phyloP scores from a whole-genome alignment of 345 rosid genomes.

The Murraya paniculata region DNA sequence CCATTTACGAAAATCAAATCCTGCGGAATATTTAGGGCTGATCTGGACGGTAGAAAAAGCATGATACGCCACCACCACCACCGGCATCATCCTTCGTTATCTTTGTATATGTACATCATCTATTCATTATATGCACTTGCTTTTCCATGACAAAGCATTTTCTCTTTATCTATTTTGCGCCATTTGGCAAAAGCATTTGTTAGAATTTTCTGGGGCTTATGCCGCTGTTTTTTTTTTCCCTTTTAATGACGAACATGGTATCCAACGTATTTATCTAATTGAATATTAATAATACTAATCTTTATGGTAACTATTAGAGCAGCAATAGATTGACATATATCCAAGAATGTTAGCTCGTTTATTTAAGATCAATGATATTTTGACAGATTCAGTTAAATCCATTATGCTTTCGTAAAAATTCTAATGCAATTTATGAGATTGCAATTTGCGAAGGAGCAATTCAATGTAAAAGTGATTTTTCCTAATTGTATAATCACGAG shows the following conservation, averaged over 20 bases:
- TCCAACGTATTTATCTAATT: background rate
- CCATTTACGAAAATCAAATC: background rate
- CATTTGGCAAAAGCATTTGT: background rate
- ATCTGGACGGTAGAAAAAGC: slow-evolving; percentile 14
- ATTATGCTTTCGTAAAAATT: too few relatives aligned
- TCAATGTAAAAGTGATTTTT: too few relatives aligned
- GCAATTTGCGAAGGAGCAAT: too few relatives aligned
- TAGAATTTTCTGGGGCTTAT: background rate
- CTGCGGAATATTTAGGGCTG: slow-evolving; percentile 2
- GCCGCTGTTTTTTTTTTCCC: background rate
- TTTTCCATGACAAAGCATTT: background rate
- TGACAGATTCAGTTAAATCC: background rate
- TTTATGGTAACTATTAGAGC: background rate
- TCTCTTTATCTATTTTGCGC: background rate
- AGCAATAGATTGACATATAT: background rate
- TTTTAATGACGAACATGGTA: background rate
- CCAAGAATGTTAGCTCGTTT: background rate
- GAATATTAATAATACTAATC: background rate
- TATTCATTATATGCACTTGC: background rate
- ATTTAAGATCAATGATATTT: background rate
- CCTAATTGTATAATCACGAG: too few relatives aligned
- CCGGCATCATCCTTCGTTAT: background rate
- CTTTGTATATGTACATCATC: background rate
- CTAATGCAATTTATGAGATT: too few relatives aligned
- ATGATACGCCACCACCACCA: background rate